phyloP scores from a whole-genome alignment of 495 filamentous ascomycete species.

The Xylaria scruposa region DNA sequence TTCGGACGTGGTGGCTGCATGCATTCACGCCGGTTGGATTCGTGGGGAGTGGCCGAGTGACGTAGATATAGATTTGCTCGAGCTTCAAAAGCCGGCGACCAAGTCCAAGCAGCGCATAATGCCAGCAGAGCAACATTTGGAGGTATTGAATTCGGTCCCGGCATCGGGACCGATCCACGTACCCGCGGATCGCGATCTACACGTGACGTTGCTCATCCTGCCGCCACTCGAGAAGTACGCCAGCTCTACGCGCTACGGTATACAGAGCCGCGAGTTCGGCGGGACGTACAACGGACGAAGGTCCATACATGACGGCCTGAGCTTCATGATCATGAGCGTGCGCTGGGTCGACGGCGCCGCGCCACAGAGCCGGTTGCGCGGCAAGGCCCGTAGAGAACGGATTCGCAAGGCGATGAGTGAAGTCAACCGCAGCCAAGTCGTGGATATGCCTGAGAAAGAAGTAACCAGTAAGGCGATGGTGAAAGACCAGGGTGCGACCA shows the following conservation, averaged over 20 bases:
- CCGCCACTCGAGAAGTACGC: conserved; percentile 79
- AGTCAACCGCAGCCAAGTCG: conserved; percentile 44
- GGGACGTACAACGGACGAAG: conserved; percentile 48
- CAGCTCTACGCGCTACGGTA: conserved; percentile 73
- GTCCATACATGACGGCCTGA: conserved; percentile 81
- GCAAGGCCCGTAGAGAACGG: conserved; percentile 54
- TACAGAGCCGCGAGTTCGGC: conserved; percentile 79
- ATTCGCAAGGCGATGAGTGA: conserved; percentile 56
- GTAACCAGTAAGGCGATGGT: conserved; percentile 25
- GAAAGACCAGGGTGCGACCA: conserved; percentile 25
- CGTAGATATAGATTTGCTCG: conserved; percentile 69
- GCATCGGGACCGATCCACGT: conserved; percentile 57
- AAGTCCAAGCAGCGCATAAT: conserved; percentile 36
- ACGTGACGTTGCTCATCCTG: conserved; percentile 83
- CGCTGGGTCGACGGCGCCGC: conserved; percentile 78
- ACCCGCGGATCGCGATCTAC: conserved; percentile 72
- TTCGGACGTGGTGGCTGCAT: conserved; percentile 89
- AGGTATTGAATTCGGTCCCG: conserved; percentile 51
- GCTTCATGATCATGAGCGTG: conserved; percentile 79
- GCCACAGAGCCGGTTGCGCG: conserved; percentile 60
- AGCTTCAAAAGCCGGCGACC: conserved; percentile 58
- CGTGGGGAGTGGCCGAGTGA: conserved; percentile 84
- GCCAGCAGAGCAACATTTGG: conserved; percentile 38
- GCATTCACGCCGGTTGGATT: conserved; percentile 92
- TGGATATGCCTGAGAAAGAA: conserved; percentile 37